These are phyloP conservation scores for Zasmidium citrigriseum DNA, from an alignment of 2,329 filamentous ascomycete species.

Conservation along the genomic window DNA sequence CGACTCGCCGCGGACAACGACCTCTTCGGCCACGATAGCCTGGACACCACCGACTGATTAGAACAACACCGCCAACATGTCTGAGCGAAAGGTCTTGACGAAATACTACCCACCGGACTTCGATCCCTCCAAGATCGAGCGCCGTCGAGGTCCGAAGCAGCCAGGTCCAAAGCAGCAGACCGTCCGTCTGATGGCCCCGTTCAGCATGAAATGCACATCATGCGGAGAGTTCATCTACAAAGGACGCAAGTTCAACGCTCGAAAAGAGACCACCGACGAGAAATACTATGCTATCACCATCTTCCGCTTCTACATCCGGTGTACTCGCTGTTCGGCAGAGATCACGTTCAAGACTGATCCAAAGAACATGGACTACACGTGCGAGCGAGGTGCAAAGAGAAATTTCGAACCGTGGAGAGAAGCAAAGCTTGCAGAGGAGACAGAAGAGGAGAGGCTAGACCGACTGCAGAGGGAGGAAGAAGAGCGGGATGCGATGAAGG, in stretches of 20 bases:
- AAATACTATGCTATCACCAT: slow-evolving; percentile 87
- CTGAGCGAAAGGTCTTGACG: slow-evolving; percentile 77
- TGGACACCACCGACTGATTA: neutral
- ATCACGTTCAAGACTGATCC: slow-evolving; percentile 95
- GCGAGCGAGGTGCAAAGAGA: slow-evolving; percentile 79
- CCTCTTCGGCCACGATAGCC: neutral
- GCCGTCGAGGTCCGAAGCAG: slow-evolving; percentile 67
- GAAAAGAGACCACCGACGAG: slow-evolving; percentile 89
- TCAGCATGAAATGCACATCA: slow-evolving; percentile 72
- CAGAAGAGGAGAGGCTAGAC: slow-evolving; percentile 83
- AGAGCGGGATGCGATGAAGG: slow-evolving; percentile 90
- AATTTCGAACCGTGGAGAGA: slow-evolving; percentile 92
- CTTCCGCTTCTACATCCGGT: slow-evolving; percentile 80
- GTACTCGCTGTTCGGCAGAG: slow-evolving; percentile 80
- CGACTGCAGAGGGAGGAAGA: slow-evolving; percentile 76
- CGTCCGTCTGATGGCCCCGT: slow-evolving; percentile 88
- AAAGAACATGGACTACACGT: slow-evolving; percentile 87
- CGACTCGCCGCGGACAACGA: neutral
- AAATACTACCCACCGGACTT: slow-evolving; percentile 77
- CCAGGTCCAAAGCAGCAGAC: slow-evolving; percentile 79
- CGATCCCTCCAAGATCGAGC: slow-evolving; percentile 76
- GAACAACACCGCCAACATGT: slow-evolving; percentile 58
- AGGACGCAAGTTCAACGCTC: slow-evolving; percentile 91
- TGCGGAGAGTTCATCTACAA: slow-evolving; percentile 86
- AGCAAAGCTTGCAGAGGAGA: slow-evolving; percentile 68